Conservation (phyloP, 108 stramenopile genomes). For the Conticribra guillardii region DNA sequence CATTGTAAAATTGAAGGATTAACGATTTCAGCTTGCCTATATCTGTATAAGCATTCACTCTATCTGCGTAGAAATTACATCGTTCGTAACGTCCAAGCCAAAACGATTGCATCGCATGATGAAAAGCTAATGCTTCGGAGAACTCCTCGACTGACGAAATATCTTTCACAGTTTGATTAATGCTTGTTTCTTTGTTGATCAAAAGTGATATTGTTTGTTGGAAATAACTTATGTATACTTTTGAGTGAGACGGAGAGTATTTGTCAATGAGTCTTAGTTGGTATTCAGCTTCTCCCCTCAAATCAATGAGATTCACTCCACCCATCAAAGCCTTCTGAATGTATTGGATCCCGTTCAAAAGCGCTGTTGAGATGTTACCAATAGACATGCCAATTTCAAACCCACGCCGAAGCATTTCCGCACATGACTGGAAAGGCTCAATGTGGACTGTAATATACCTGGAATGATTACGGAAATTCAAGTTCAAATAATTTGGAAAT, state of each 20-base stretch:
- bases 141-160: background rate
- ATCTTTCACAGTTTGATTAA: background rate
- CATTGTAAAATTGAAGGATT: background rate
- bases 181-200: slow-evolving; percentile 1
- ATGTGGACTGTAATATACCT: background rate
- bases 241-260: too few relatives aligned
- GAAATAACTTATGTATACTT: too few relatives aligned
- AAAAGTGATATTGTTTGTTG: too few relatives aligned
- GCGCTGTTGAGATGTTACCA: background rate
- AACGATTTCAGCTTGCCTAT: background rate
- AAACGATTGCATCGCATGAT: background rate
- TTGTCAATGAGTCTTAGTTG: background rate
- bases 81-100: background rate
- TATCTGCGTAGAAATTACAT: background rate
- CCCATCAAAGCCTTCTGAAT: background rate
- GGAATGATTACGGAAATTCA: too few relatives aligned
- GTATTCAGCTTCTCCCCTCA: background rate
- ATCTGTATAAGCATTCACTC: background rate
- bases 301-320: slow-evolving; percentile 1
- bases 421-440: slow-evolving; percentile 1
- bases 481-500: too few relatives aligned
- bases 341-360: background rate
- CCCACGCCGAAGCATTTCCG: slow-evolving; percentile 3
- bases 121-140: background rate
- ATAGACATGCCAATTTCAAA: background rate